Evolutionary conservation across 2,329 filamentous ascomycete genomes (phyloP).

Genomic region (Xylariales sp.): DNA sequence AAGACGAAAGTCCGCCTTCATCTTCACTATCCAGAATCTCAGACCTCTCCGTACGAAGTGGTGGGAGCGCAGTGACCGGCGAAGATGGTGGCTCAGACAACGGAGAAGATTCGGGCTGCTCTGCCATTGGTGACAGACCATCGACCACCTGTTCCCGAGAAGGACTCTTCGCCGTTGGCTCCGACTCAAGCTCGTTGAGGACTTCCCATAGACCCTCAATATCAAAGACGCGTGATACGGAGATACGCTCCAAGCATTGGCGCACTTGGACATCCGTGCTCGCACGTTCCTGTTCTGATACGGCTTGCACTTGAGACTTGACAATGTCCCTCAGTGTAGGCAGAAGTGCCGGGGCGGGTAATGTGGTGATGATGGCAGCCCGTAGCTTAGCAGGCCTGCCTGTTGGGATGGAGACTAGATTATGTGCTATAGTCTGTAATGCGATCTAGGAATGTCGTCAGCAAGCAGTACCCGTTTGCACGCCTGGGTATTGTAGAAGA

Average conservation of each 20-base stretch:
- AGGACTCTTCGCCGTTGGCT: background rate
- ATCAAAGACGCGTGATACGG: conserved; percentile 54
- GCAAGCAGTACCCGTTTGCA: too few relatives aligned
- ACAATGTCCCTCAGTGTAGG: conserved; percentile 37
- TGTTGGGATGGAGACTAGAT: conserved; percentile 26
- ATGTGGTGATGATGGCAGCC: conserved; percentile 45
- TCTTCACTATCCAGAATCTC: conserved; percentile 37
- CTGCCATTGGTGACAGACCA: background rate
- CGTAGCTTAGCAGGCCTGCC: conserved; percentile 6
- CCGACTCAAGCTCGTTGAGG: conserved; percentile 42
- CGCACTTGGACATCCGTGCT: conserved; percentile 22
- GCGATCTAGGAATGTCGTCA: conserved; percentile 31
- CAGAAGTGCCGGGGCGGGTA: conserved; percentile 36
- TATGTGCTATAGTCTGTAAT: conserved; percentile 41
- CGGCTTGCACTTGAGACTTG: conserved; percentile 26
- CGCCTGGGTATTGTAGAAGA: too few relatives aligned
- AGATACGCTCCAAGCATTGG: conserved; percentile 42
- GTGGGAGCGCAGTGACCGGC: conserved; percentile 2
- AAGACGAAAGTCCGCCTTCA: conserved; percentile 27
- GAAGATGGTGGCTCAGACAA: conserved; percentile 5
- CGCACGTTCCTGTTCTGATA: conserved; percentile 14
- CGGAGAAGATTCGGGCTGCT: background rate
- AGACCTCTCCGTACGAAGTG: conserved; percentile 10
- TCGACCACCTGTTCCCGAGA: background rate
- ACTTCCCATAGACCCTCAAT: conserved; percentile 55